Conservation (phyloP, 1,284 basidiomycete genomes). For the Sphagnurus paluster region DNA sequence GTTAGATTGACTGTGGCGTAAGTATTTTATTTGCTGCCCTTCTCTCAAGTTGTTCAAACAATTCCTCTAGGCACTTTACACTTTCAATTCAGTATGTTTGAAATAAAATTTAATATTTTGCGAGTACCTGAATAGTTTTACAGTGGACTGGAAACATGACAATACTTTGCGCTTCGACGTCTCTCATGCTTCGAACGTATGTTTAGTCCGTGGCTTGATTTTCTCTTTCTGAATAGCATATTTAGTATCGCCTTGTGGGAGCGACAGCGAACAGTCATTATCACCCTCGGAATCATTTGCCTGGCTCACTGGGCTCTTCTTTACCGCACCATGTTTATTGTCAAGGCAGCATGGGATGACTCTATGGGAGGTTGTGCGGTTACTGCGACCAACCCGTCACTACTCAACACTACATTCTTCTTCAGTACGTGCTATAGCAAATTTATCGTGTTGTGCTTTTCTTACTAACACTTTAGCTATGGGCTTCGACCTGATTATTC, state of each 20-base stretch:
- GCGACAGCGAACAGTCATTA: slow-evolving; percentile 47
- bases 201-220: slow-evolving; percentile 20
- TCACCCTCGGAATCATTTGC: slow-evolving; percentile 53
- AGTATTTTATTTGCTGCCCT: slow-evolving; percentile 18
- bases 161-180: slow-evolving; percentile 63
- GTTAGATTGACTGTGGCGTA: slow-evolving; percentile 63
- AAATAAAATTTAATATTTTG: background rate
- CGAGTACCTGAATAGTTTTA: background rate
- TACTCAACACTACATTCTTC: slow-evolving; percentile 66
- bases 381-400: slow-evolving; percentile 48
- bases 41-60: slow-evolving; percentile 1
- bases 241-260: slow-evolving; percentile 70
- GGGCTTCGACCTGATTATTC: slow-evolving; percentile 63
- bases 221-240: slow-evolving; percentile 3
- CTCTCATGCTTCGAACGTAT: slow-evolving; percentile 70
- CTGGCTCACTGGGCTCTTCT: slow-evolving; percentile 66
- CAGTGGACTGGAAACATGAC: slow-evolving; percentile 67
- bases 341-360: slow-evolving; percentile 53
- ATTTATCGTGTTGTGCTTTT: background rate
- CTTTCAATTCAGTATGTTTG: slow-evolving; percentile 60
- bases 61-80: slow-evolving; percentile 53
- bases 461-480: slow-evolving; percentile 45
- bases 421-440: slow-evolving; percentile 51
- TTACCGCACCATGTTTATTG: slow-evolving; percentile 68
- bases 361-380: slow-evolving; percentile 45